Conservation (phyloP, 2,329 filamentous ascomycete species). For the Fusarium sp. region DNA sequence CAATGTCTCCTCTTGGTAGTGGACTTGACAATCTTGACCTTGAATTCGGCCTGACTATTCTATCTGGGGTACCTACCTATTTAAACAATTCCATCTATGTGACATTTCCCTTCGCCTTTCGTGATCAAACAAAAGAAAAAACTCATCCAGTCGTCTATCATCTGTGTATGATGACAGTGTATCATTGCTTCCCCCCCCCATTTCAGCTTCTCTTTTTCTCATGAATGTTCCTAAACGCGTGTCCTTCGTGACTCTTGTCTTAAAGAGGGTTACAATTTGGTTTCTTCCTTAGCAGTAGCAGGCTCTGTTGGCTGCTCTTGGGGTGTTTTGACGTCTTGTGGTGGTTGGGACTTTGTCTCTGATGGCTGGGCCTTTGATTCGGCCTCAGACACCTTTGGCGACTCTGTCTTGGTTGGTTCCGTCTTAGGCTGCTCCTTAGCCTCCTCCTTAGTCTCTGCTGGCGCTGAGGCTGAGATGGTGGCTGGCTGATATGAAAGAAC, state of each 20-base stretch:
- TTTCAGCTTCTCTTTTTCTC: neutral
- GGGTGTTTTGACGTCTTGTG: neutral
- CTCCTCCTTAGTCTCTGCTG: neutral
- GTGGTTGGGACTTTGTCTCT: neutral
- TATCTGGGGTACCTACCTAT: neutral
- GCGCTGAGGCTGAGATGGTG: neutral
- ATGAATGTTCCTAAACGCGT: neutral
- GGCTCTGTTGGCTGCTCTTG: neutral
- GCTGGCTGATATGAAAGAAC: neutral
- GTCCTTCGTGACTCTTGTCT: neutral
- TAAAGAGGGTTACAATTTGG: neutral
- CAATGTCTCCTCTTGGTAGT: neutral
- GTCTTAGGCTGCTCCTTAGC: neutral
- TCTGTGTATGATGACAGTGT: conserved; percentile 13
- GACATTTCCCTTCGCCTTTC: conserved; percentile 16
- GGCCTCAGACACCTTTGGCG: neutral
- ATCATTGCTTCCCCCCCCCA: conserved; percentile 4
- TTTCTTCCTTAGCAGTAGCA: conserved; percentile 6
- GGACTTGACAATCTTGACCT: neutral
- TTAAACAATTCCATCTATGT: conserved; percentile 13
- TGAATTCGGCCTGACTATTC: conserved; percentile 8
- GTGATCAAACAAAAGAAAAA: conserved; percentile 32
- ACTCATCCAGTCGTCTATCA: conserved; percentile 33
- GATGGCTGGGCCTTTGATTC: neutral
- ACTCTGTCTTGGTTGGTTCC: conserved; percentile 6